phyloP scores from a whole-genome alignment of 2,329 filamentous ascomycete species.

The Leptographium lundbergii region DNA sequence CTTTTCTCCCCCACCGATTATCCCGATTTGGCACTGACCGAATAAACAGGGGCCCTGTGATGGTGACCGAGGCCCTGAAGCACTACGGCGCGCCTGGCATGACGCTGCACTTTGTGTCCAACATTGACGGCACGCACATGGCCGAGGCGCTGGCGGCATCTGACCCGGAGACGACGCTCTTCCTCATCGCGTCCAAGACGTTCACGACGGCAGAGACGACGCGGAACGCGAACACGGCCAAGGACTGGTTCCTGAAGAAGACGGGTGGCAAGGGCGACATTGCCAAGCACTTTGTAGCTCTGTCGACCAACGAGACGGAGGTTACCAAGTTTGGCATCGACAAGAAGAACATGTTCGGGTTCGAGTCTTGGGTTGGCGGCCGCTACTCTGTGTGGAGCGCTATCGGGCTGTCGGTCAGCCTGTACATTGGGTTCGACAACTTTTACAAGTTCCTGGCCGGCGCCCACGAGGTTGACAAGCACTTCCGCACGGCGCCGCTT shows the following conservation, averaged over 20 bases:
- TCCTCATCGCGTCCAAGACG: constrained; percentile 97
- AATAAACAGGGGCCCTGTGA: constrained; percentile 68
- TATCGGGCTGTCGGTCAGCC: constrained; percentile 84
- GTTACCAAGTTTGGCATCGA: constrained; percentile 99
- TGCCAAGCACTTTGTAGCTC: constrained; percentile 96
- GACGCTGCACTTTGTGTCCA: constrained; percentile 96
- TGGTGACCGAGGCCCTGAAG: constrained; percentile 97
- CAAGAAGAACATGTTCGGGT: constrained; percentile 98
- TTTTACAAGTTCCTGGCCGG: constrained; percentile 93
- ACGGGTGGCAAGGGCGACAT: constrained; percentile 68
- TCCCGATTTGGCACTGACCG: not conserved
- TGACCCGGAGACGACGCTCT: constrained; percentile 95
- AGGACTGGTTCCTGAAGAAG: constrained; percentile 89
- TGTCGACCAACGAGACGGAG: constrained; percentile 90
- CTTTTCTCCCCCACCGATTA: not conserved
- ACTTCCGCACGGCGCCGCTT: constrained; percentile 84
- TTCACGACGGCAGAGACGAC: constrained; percentile 97
- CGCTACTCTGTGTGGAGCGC: constrained; percentile 99
- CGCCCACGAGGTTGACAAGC: constrained; percentile 95
- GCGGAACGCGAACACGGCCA: constrained; percentile 95
- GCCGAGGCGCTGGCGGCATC: constrained; percentile 81
- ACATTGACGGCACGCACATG: constrained; percentile 98
- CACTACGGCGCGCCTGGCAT: constrained; percentile 76
- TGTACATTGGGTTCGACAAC: constrained; percentile 96
- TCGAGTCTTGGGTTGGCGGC: constrained; percentile 96